These are phyloP conservation scores for Paraphaeosphaeria minitans DNA, from an alignment of 2,329 filamentous ascomycete genomes.

Conservation along the genomic window DNA sequence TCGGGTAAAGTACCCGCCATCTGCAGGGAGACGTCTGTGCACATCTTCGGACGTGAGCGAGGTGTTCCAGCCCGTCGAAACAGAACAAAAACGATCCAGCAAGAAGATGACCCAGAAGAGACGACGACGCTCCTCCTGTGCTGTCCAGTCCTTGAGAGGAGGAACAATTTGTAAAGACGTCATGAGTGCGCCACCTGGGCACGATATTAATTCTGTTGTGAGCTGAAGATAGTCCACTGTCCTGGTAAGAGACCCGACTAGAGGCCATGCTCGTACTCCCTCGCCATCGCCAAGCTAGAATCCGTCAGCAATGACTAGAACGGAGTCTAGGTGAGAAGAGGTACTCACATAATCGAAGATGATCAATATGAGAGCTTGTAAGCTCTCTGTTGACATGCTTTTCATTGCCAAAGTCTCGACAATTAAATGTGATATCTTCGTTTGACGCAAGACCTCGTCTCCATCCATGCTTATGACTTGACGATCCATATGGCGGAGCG, in stretches of 20 bases:
- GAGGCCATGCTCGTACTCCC: constrained; percentile 35
- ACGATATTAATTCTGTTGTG: constrained; percentile 34
- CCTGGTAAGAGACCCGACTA: constrained; percentile 42
- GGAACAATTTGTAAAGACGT: constrained; percentile 32
- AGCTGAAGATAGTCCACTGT: constrained; percentile 42
- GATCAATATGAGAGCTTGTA: constrained; percentile 39
- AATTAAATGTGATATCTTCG: constrained; percentile 33
- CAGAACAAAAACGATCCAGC: constrained; percentile 41
- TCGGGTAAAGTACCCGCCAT: constrained; percentile 42
- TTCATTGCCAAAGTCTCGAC: constrained; percentile 36
- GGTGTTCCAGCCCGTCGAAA: constrained; percentile 42
- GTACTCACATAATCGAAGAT: constrained; percentile 39
- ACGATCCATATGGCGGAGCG: constrained; percentile 36
- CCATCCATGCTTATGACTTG: constrained; percentile 28
- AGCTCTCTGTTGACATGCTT: constrained; percentile 34
- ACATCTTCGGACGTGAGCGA: constrained; percentile 43
- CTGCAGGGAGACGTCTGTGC: constrained; percentile 38
- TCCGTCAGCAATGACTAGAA: not conserved
- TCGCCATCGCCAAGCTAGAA: constrained; percentile 38
- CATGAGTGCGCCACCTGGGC: constrained; percentile 35
- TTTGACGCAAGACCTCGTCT: constrained; percentile 34
- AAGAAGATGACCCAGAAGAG: constrained; percentile 43
- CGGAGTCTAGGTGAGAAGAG: not conserved
- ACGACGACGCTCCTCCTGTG: constrained; percentile 38
- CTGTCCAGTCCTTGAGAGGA: constrained; percentile 37